These are phyloP conservation scores for Epichloe bromicola DNA, from an alignment of 2,329 filamentous ascomycete genomes.

Conservation along the genomic window DNA sequence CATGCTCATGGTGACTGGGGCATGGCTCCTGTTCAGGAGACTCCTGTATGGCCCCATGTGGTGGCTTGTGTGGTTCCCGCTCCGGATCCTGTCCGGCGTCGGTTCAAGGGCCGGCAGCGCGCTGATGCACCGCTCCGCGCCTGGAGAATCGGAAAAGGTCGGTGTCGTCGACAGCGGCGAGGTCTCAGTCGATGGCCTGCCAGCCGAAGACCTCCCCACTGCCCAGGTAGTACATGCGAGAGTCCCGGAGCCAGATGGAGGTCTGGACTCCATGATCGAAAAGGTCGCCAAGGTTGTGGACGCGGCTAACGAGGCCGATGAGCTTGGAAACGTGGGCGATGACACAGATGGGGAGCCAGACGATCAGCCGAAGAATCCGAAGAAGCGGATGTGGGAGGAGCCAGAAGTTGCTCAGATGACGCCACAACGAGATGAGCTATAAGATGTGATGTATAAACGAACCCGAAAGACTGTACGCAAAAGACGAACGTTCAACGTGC, in stretches of 20 bases:
- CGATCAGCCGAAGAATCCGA: conserved; percentile 12
- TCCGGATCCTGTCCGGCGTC: conserved; percentile 52
- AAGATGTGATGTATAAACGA: neutral
- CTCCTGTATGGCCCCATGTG: conserved; percentile 79
- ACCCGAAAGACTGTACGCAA: neutral
- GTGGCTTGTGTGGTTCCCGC: conserved; percentile 76
- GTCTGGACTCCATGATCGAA: conserved; percentile 31
- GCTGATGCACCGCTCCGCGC: conserved; percentile 26
- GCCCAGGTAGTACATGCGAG: conserved; percentile 27
- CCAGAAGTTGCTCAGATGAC: conserved; percentile 11
- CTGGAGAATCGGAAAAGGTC: conserved; percentile 13
- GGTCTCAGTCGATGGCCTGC: conserved; percentile 21
- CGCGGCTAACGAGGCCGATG: conserved; percentile 23
- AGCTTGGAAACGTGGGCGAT: conserved; percentile 12
- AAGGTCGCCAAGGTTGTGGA: conserved; percentile 43
- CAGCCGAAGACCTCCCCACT: conserved; percentile 34
- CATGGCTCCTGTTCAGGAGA: conserved; percentile 76
- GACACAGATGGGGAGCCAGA: conserved; percentile 6
- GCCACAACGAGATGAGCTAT: conserved; percentile 24
- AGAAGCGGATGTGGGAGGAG: conserved; percentile 19
- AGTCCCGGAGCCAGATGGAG: conserved; percentile 7
- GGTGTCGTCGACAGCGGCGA: conserved; percentile 15
- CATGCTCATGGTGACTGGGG: conserved; percentile 61
- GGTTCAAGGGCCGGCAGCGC: conserved; percentile 41
- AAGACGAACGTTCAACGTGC: neutral